These are phyloP conservation scores for Claviceps pazoutovae DNA, from an alignment of 2,329 filamentous ascomycete species.

Conservation along the genomic window DNA sequence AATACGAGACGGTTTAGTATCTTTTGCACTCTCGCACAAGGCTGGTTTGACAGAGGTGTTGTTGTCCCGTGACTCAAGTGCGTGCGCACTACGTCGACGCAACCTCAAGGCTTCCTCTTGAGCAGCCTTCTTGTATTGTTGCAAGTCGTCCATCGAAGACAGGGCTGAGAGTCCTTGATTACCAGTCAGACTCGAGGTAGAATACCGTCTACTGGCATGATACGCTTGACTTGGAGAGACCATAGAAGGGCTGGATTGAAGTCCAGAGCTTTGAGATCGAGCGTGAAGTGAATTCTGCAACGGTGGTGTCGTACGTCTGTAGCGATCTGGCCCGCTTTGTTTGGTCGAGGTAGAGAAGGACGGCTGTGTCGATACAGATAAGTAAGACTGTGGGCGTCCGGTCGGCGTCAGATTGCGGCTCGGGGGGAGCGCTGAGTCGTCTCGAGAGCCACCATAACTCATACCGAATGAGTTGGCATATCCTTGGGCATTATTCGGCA, in stretches of 20 bases:
- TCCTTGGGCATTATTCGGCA: slow-evolving; percentile 24
- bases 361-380: slow-evolving; percentile 30
- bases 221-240: slow-evolving; percentile 11
- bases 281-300: slow-evolving; percentile 18
- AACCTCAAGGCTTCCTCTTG: slow-evolving; percentile 62
- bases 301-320: slow-evolving; percentile 53
- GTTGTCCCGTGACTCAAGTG: slow-evolving; percentile 27
- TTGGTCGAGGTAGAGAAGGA: slow-evolving; percentile 26
- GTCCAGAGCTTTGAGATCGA: slow-evolving; percentile 22
- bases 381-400: slow-evolving; percentile 29
- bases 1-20: slow-evolving; percentile 24
- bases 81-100: slow-evolving; percentile 71
- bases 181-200: slow-evolving; percentile 33
- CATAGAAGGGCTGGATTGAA: slow-evolving; percentile 18
- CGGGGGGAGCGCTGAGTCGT: slow-evolving; percentile 35
- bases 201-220: slow-evolving; percentile 14
- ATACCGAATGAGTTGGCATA: slow-evolving; percentile 23
- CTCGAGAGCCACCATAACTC: slow-evolving; percentile 30
- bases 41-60: slow-evolving; percentile 7
- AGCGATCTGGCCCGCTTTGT: slow-evolving; percentile 57
- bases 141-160: slow-evolving; percentile 52
- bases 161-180: slow-evolving; percentile 29
- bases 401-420: slow-evolving; percentile 26
- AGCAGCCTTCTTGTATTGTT: slow-evolving; percentile 40
- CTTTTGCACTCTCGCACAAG: slow-evolving; percentile 10